phyloP scores from a whole-genome alignment of 352 stramenopile species.

The Pythium coloratum region DNA sequence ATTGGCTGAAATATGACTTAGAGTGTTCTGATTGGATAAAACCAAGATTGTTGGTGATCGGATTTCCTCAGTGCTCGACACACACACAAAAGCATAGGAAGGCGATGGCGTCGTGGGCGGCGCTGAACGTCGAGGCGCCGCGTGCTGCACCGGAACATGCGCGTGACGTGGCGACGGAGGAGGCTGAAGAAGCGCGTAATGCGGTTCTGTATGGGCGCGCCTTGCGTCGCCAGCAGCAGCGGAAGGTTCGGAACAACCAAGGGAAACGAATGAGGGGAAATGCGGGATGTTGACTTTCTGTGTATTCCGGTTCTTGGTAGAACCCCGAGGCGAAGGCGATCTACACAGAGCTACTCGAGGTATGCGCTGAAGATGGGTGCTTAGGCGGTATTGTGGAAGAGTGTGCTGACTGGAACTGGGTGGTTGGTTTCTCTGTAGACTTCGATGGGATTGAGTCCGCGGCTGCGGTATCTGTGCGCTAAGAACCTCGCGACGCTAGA shows the following conservation, averaged over 20 bases:
- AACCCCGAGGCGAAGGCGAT: slow-evolving; percentile 34
- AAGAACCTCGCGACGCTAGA: slow-evolving; percentile 71
- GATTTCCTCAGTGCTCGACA: background rate
- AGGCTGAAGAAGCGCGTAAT: slow-evolving; percentile 71
- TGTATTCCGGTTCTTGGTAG: slow-evolving; percentile 10
- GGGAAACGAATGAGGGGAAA: background rate
- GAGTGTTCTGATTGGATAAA: background rate
- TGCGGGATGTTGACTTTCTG: background rate
- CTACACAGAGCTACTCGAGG: slow-evolving; percentile 34
- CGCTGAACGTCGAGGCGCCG: slow-evolving; percentile 50
- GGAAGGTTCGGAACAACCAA: slow-evolving; percentile 27
- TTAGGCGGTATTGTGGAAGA: background rate
- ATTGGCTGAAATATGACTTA: background rate
- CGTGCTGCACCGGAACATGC: slow-evolving; percentile 13
- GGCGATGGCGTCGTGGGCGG: slow-evolving; percentile 63
- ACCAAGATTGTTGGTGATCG: background rate
- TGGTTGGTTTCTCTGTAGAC: slow-evolving; percentile 4
- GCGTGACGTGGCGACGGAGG: slow-evolving; percentile 40
- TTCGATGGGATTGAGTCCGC: slow-evolving; percentile 34
- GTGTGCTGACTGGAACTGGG: background rate
- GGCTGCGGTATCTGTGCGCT: slow-evolving; percentile 67
- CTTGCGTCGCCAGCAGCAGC: slow-evolving; percentile 63
- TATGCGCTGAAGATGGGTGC: background rate
- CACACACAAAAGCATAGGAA: background rate
- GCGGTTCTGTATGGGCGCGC: slow-evolving; percentile 60